Evolutionary conservation across 1,139 yeast species (phyloP), one percentile per base, ranked within the genome.

Genomic region (Insectozyma bohioensis): DNA sequence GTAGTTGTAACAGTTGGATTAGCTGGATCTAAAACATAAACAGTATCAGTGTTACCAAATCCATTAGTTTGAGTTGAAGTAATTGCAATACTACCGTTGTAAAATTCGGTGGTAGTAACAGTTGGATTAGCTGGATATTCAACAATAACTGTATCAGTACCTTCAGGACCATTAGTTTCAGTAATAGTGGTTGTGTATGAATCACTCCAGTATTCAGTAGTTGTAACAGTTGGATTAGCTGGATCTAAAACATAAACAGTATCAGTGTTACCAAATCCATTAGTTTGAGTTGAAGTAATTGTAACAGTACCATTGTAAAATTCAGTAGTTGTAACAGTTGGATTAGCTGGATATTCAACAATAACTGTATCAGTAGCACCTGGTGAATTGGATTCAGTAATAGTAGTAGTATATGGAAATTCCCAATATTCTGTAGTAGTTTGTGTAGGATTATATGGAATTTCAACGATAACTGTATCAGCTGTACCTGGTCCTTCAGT

Each of bases 11-110:
- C 34, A 7, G 43, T 39, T 34, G 42, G 30, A 19, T 21, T 22
- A n/a, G 30, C 32, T 4, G 57, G 57, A n/a, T 42, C 46, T n/a
- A 45, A 45, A 13, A 51, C 44, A 24, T 43, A 35, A 6, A 51
- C 49, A 13, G 47, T 40, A 26, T 43, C 44, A 5, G 52, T 47
- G 5, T 37, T 48, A 13, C 34, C 37, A 6, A 36, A 26, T 5
- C 41, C 22, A 12, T 16, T 21, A 5, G 48, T 36, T 4, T 20
- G 13, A 16, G 49, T 43, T 4, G 33, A 14, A 8, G 20, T 25
- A 6, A 28, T 18, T 9, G 20, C 12, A 21, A 11, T 20, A 6
- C 26, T 20, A 6, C 27, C 22, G 6, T 11, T n/a, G 13, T 20
- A 28, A 12, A n/a, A 25, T 23, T 20, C 20, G 4, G 26, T 21